Base-by-base conservation (phyloP, 345 rosid species). In the Boechera divaricarpa region DNA sequence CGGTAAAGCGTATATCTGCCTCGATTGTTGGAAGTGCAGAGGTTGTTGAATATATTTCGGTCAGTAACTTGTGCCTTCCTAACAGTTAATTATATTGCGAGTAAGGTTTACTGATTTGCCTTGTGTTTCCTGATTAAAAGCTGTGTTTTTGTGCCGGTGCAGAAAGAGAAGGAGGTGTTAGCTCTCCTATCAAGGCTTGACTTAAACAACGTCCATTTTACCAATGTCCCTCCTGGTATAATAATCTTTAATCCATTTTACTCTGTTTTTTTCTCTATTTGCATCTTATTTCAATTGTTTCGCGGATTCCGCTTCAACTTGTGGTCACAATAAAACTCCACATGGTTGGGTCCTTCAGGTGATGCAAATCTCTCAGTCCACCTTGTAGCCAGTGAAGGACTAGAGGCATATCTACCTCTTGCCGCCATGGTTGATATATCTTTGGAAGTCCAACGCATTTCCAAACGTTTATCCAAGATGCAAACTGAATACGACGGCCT, bases 351-450 rank as follows among this genome's bases (percentile, higher is more conserved):
- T 55, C 10, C 26, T 53, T 76, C 82, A 94, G 98, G 79, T 78
- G 89, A 92, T 83, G 98, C 91, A 62, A 85, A 87, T 58, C 85
- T 81, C 28, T 95, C 97, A 8, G 91, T 95, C 45, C 99, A 95
- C 80, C 80, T 95, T 60, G 98, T 95, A 78, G 99, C 98, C 28
- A 86, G 98, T 70, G 96, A 95, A 82, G 99, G 98, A 60, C 86
- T 95, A 53, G 99, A 95, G 82, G 98, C 99, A 52, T 92, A 90
- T 85, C 96, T 95, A 58, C 98, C 98, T 10, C 97, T 95, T 57
- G 86, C 94, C 5, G 98, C 86, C 74, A 90, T 95, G 98, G 92
- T 95, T 71, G 96, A 89, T 79, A 83, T 95, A 80, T 92, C 97
- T 57, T 82, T 90, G 65, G 99, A 95, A 84, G 88, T 92, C 42